Evolutionary conservation across 768 basidiomycete species (phyloP).

Genomic region (Lepiota brunneoincarnata): DNA sequence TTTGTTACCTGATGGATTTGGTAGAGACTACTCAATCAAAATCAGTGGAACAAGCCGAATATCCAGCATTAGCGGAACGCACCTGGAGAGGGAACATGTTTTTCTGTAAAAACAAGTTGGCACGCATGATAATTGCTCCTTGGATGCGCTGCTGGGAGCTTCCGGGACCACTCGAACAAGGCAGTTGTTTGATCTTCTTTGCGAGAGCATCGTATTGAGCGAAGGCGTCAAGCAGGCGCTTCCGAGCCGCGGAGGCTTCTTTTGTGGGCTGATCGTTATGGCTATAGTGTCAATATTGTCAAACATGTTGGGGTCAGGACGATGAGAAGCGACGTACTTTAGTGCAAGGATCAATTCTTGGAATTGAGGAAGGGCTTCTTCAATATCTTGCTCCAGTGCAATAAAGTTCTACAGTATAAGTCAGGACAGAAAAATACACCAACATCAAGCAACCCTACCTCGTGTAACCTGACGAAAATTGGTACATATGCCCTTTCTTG

Average conservation of each 20-base stretch:
- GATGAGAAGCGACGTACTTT: slow-evolving; percentile 39
- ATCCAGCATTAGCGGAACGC: slow-evolving; percentile 11
- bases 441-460: slow-evolving; percentile 38
- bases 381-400: slow-evolving; percentile 83
- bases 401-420: slow-evolving; percentile 53
- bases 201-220: slow-evolving; percentile 86
- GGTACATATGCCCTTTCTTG: slow-evolving; percentile 61
- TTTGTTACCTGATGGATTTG: slow-evolving; percentile 42
- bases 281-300: slow-evolving; percentile 18
- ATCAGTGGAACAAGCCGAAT: not conserved
- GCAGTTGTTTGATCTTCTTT: slow-evolving; percentile 78
- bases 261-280: slow-evolving; percentile 53
- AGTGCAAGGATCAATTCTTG: slow-evolving; percentile 79
- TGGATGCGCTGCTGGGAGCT: slow-evolving; percentile 86
- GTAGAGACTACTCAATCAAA: slow-evolving; percentile 34
- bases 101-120: slow-evolving; percentile 80
- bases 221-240: slow-evolving; percentile 81
- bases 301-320: no score
- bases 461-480: slow-evolving; percentile 66
- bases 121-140: slow-evolving; percentile 71
- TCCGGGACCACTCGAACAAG: slow-evolving; percentile 55
- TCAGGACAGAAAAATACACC: not conserved
- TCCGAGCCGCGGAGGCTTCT: slow-evolving; percentile 70
- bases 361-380: slow-evolving; percentile 81
- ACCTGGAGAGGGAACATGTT: slow-evolving; percentile 89